These are phyloP conservation scores for Olyra latifolia DNA, from an alignment of 176 grass and related monocot species.

Conservation along the genomic window DNA sequence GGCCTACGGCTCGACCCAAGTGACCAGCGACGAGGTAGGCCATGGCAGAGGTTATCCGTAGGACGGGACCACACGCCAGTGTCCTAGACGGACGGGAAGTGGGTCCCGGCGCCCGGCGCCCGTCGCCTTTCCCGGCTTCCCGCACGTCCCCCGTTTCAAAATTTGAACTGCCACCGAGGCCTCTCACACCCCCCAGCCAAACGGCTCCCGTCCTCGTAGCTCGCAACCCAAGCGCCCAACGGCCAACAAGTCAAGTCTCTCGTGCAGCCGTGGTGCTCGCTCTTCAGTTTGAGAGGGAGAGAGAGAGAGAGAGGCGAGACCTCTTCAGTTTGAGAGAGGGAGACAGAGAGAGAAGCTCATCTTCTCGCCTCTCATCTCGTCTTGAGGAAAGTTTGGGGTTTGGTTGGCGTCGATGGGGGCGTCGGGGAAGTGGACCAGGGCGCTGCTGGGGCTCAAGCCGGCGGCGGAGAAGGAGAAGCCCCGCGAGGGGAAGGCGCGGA, in stretches of 20 bases:
- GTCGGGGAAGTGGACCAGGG: slow-evolving; percentile 83
- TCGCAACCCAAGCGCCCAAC: slow-evolving; percentile 19
- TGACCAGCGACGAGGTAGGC: background rate
- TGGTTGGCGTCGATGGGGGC: slow-evolving; percentile 43
- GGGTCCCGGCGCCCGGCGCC: background rate
- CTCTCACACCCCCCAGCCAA: no score
- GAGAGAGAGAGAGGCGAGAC: background rate
- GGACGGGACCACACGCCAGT: slow-evolving; percentile 13
- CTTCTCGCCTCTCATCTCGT: background rate
- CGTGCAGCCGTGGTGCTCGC: background rate
- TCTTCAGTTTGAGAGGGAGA: background rate
- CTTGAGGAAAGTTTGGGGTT: background rate
- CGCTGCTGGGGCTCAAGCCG: slow-evolving; percentile 58
- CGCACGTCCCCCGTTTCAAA: slow-evolving; percentile 32
- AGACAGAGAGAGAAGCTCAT: background rate
- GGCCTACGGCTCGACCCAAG: background rate
- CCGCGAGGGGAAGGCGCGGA: slow-evolving; percentile 45
- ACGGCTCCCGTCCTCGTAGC: slow-evolving; percentile 25
- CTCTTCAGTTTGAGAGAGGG: background rate
- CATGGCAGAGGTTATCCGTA: no score
- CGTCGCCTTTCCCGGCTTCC: background rate
- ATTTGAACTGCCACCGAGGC: slow-evolving; percentile 28
- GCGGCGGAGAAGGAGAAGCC: slow-evolving; percentile 36
- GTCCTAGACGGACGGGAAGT: background rate
- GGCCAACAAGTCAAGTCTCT: slow-evolving; percentile 27